phyloP scores from a whole-genome alignment of 805 yeast species.

The Wickerhamomyces rabaulensis region DNA sequence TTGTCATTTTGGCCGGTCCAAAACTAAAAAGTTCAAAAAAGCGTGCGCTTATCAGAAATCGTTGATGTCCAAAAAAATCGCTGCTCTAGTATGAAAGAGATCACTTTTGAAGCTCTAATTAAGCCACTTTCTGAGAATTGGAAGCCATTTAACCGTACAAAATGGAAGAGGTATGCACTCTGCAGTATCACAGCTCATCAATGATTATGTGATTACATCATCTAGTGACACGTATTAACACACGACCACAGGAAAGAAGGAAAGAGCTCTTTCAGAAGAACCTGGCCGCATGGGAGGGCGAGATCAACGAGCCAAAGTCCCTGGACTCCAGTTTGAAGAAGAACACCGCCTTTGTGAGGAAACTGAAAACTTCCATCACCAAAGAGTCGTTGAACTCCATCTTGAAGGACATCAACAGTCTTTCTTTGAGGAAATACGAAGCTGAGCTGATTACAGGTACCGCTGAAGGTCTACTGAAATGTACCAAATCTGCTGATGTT shows the following conservation, averaged over 20 bases:
- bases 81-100: too few relatives aligned
- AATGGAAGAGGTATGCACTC: background rate
- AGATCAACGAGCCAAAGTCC: slow-evolving; percentile 9
- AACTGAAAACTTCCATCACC: slow-evolving; percentile 51
- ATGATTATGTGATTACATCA: too few relatives aligned
- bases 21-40: too few relatives aligned
- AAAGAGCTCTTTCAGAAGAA: slow-evolving; percentile 11
- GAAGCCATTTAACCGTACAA: background rate
- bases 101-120: too few relatives aligned
- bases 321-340: slow-evolving; percentile 77
- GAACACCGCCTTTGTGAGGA: slow-evolving; percentile 74
- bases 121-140: too few relatives aligned
- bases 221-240: too few relatives aligned
- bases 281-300: slow-evolving; percentile 18
- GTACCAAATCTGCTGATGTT: slow-evolving; percentile 52
- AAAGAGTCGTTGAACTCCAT: slow-evolving; percentile 44
- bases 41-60: background rate
- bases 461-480: slow-evolving; percentile 54
- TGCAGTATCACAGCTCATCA: too few relatives aligned
- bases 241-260: background rate
- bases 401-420: slow-evolving; percentile 53
- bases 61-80: background rate
- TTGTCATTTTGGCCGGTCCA: background rate
- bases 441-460: slow-evolving; percentile 62
- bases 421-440: slow-evolving; percentile 69